A percentile compares a stretch with the other conserved stretches of the same genome.
Evolutionary conservation across 176 grass and related monocot genomes (phyloP).

Genomic region (Oryza glumipatula): DNA sequence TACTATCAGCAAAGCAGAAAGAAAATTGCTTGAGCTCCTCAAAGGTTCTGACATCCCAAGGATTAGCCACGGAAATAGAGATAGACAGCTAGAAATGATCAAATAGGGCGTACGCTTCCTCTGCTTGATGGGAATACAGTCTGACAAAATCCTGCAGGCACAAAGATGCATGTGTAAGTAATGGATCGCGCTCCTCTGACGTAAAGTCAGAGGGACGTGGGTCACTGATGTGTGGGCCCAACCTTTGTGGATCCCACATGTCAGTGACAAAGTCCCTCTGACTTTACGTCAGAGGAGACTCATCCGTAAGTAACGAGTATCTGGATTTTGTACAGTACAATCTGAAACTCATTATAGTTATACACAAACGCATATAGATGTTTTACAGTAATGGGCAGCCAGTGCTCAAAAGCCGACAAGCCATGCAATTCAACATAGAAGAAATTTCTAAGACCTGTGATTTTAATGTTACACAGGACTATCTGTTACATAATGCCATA

Average conservation of each 20-base stretch:
- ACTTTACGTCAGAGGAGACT: no score
- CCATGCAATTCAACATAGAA: background rate
- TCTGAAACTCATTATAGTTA: background rate
- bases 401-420: background rate
- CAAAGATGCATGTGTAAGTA: constrained; percentile 13
- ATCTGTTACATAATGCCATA: constrained; percentile 8
- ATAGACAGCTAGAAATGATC: constrained; percentile 67
- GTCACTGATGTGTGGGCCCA: no score
- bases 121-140: constrained; percentile 71
- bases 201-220: no score
- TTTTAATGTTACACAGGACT: background rate
- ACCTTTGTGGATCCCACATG: no score
- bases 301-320: background rate
- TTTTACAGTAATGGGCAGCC: constrained; percentile 1
- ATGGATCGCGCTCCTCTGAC: background rate
- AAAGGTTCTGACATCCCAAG: constrained; percentile 57
- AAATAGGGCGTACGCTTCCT: constrained; percentile 71
- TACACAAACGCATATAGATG: background rate
- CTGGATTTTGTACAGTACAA: background rate
- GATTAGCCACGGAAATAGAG: constrained; percentile 66
- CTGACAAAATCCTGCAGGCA: constrained; percentile 69
- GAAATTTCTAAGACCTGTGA: background rate
- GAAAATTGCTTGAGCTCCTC: constrained; percentile 58
- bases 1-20: constrained; percentile 59
- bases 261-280: no score